These are phyloP conservation scores for Zymoseptoria pseudotritici DNA, from an alignment of 2,329 filamentous ascomycete genomes.

Conservation along the genomic window DNA sequence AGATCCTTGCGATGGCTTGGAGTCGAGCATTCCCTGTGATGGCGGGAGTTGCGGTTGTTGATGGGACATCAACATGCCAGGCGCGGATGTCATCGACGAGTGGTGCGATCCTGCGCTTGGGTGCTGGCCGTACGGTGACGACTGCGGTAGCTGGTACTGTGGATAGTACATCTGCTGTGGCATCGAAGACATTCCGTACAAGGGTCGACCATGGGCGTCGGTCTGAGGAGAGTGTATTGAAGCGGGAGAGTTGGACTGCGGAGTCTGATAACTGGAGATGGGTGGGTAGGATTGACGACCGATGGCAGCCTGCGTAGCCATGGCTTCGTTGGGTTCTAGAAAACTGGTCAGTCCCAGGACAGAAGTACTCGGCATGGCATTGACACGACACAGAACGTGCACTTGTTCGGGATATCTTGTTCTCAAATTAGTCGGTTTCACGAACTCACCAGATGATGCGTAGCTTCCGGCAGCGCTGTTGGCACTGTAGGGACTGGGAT, in stretches of 20 bases:
- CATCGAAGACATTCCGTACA: conserved; percentile 82
- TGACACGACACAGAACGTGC: conserved; percentile 11
- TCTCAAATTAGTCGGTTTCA: conserved; percentile 16
- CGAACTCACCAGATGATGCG: conserved; percentile 71
- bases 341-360: conserved; percentile 44
- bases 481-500: conserved; percentile 76
- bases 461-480: conserved; percentile 77
- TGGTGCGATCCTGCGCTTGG: conserved; percentile 43
- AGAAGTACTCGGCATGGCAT: conserved; percentile 17
- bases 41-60: conserved; percentile 32
- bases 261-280: conserved; percentile 73
- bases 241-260: conserved; percentile 88
- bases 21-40: conserved; percentile 20
- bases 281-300: conserved; percentile 67
- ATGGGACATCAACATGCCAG: conserved; percentile 49
- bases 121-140: conserved; percentile 51
- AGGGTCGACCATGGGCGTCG: conserved; percentile 73
- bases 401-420: conserved; percentile 12
- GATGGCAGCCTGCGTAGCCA: conserved; percentile 58
- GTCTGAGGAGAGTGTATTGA: conserved; percentile 89
- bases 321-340: conserved; percentile 65
- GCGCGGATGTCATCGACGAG: conserved; percentile 45
- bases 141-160: conserved; percentile 42
- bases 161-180: conserved; percentile 77
- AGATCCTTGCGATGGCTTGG: conserved; percentile 20